Evolutionary conservation across 352 stramenopile genomes (phyloP), one percentile per base, ranked within the genome.

Genomic region (Pythium coloratum): DNA sequence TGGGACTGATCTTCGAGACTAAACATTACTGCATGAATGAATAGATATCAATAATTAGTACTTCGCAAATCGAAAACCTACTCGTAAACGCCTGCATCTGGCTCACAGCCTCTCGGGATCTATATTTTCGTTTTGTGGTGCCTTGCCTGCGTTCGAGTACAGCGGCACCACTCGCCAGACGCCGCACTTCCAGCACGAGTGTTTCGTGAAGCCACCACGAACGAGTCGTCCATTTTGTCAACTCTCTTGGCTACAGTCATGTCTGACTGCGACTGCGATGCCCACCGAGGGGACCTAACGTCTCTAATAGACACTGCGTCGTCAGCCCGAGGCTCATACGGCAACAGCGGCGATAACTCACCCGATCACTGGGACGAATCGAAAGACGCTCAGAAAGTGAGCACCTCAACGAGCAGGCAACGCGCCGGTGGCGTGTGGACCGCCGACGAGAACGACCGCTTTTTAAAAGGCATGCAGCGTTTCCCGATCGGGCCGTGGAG

Each of bases 401-500:
- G 24, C 26, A 13, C 77, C 3, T 44, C 38, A 18, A 0, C 38
- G 9, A 4, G 38, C 38, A 44, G 38, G 12, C 9, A 10, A 1
- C 38, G 38, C 13, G 38, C 16, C 38, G 78, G 49, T 76, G 76
- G 18, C 47, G 81, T 80, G 58, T 90, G 82, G 82, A 86, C 82
- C 1, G 69, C 73, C 26, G 82, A 89, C 26, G 82, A 90, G 60
- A 80, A 90, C 59, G 82, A 89, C 38, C 82, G 82, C 16, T 90
- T 90, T 66, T 66, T 90, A 8, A 51, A 71, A 34, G 82, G 77
- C 33, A 88, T 88, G 74, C 78, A 83, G 59, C 68, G 80, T 20
- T 89, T 77, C 70, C 82, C 82, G 4, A 82, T 85, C 61, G 82
- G 82, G 10, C 82, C 82, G 34, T 90, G 82, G 82, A 90, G 86